Conservation (phyloP, 108 stramenopile genomes). For the Schizochytrium sp. region DNA sequence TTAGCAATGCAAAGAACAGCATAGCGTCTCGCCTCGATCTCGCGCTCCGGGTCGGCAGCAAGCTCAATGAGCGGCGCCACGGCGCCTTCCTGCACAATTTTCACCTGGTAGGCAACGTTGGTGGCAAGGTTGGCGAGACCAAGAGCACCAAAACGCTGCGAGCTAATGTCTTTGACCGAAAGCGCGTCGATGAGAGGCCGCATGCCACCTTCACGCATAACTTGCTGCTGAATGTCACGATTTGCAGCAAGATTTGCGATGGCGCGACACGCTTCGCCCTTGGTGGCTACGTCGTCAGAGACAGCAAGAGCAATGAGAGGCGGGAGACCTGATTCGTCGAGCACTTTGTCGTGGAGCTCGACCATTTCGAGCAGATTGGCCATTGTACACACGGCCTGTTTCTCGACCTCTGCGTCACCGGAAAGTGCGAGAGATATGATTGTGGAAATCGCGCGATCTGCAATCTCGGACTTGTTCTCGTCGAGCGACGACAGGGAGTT, state of each 20-base stretch:
- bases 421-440: conserved; percentile 59
- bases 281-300: conserved; percentile 48
- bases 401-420: conserved; percentile 61
- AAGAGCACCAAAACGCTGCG: conserved; percentile 61
- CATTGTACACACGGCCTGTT: conserved; percentile 61
- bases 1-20: conserved; percentile 66
- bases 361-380: conserved; percentile 66
- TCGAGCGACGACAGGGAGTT: conserved; percentile 65
- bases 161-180: conserved; percentile 42
- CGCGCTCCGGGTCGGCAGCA: conserved; percentile 25
- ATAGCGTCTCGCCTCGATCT: conserved; percentile 58
- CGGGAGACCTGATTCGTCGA: conserved; percentile 62
- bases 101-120: conserved; percentile 56
- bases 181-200: conserved; percentile 56
- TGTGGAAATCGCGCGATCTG: conserved; percentile 63
- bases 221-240: conserved; percentile 56
- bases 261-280: conserved; percentile 58
- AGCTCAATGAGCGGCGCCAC: conserved; percentile 53
- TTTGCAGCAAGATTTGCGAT: conserved; percentile 70
- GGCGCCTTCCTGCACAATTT: conserved; percentile 69
- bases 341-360: conserved; percentile 59
- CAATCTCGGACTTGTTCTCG: conserved; percentile 74
- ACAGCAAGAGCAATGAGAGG: conserved; percentile 56
- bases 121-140: conserved; percentile 71
- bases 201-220: conserved; percentile 56